These are phyloP conservation scores for Fusarium nurragi DNA, from an alignment of 2,329 filamentous ascomycete species.

Conservation along the genomic window DNA sequence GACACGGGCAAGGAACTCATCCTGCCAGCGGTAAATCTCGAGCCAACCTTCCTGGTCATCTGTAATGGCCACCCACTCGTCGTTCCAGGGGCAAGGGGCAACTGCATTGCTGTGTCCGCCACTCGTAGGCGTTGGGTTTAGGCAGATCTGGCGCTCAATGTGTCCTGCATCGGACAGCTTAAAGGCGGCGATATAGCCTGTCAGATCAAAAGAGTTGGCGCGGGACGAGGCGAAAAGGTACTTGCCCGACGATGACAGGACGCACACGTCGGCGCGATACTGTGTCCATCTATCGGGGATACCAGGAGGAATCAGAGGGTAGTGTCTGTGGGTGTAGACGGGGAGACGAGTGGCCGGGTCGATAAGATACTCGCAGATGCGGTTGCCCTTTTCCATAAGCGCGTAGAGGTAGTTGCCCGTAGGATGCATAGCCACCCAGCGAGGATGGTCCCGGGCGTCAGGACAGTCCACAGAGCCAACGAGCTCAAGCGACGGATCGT, in stretches of 20 bases:
- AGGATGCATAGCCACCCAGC: conserved; percentile 88
- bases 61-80: conserved; percentile 90
- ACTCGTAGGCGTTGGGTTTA: conserved; percentile 86
- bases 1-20: conserved; percentile 81
- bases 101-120: conserved; percentile 91
- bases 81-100: conserved; percentile 82
- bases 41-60: conserved; percentile 89
- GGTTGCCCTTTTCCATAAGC: conserved; percentile 90
- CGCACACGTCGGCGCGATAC: conserved; percentile 88
- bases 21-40: conserved; percentile 87
- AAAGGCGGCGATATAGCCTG: conserved; percentile 86
- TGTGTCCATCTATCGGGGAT: conserved; percentile 64
- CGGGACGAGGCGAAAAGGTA: conserved; percentile 89
- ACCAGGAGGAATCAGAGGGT: conserved; percentile 82
- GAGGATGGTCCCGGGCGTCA: conserved; percentile 76
- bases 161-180: conserved; percentile 73
- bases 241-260: conserved; percentile 71
- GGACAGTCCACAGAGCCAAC: conserved; percentile 80
- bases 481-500: conserved; percentile 62
- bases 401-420: conserved; percentile 82
- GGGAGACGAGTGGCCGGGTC: conserved; percentile 78
- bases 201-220: conserved; percentile 77
- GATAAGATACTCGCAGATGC: conserved; percentile 82
- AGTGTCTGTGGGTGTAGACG: conserved; percentile 79
- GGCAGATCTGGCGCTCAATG: conserved; percentile 80